Conservation (phyloP, 2,329 filamentous ascomycete species). For the Penicillium sclerotigenum region DNA sequence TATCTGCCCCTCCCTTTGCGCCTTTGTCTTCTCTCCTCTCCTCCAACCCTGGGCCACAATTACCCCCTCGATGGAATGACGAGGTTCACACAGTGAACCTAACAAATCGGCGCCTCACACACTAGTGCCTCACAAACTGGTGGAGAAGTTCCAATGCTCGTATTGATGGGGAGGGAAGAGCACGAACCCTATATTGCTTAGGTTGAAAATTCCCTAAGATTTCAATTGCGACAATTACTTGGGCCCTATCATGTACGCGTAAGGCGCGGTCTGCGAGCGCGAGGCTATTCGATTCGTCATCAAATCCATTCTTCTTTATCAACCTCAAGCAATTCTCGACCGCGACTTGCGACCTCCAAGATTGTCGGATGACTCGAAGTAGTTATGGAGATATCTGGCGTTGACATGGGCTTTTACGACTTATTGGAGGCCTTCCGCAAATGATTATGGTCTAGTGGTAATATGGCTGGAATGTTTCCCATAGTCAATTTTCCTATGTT, state of each 20-base stretch:
- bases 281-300: no score
- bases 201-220: neutral
- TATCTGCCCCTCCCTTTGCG: neutral
- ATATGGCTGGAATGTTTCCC: no score
- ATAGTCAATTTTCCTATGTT: no score
- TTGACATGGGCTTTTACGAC: neutral
- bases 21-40: neutral
- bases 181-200: no score
- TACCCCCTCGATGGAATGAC: neutral
- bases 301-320: no score
- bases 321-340: no score
- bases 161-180: neutral
- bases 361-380: neutral
- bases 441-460: no score
- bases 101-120: neutral
- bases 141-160: neutral
- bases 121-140: rapidly evolving
- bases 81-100: neutral
- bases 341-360: neutral
- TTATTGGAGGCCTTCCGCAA: no score
- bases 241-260: no score
- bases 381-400: neutral
- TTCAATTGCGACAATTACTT: neutral
- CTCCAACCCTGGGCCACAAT: neutral
- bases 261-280: neutral